Evolutionary conservation across 371 early-diverging fungal genomes (phyloP), one percentile per base, ranked within the genome.

Genomic region (Choanephora cucurbitarum): DNA sequence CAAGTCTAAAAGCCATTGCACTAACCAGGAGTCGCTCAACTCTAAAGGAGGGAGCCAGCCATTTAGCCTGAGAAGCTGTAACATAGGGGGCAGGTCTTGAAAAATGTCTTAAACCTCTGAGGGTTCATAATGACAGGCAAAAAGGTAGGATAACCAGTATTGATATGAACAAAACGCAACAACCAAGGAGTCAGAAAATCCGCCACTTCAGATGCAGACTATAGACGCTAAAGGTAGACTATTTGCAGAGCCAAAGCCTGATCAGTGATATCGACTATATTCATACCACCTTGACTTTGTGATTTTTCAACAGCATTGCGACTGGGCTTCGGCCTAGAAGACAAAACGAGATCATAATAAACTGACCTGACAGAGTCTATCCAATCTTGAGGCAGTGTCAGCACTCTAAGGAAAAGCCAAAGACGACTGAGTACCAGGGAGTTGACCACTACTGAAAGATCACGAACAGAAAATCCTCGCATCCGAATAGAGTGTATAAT

Each of bases 361-460:
- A 33, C 1, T 7, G 5, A 4, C 21, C 22, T n/a, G 11, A 55
- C 23, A 5, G 45, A 19, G 2, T 1, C 22, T n/a, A 55, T n/a
- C 34, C 34, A 55, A 24, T 40, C 15, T 0, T 4, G n/a, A 2
- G 47, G 55, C 10, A 46, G 22, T 34, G 39, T 8, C 34, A 32
- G 19, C 13, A 50, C 58, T 1, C 49, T 31, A 0, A 58, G 44
- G 10, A 58, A 17, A 34, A 37, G 52, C 50, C 50, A 58, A 7
- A 58, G 15, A 8, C 21, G 5, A 23, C 51, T 50, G n/a, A n/a
- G n/a, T n/a, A n/a, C n/a, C n/a, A n/a, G n/a, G n/a, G n/a, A n/a
- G n/a, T n/a, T n/a, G n/a, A n/a, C n/a, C n/a, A n/a, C n/a, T n/a
- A n/a, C n/a, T n/a, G n/a, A n/a, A n/a, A n/a, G n/a, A n/a, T n/a